A percentile compares a stretch with the other conserved stretches of the same genome.
Conservation (phyloP, 164 flowering plant genomes). For the Annona squamosa region DNA sequence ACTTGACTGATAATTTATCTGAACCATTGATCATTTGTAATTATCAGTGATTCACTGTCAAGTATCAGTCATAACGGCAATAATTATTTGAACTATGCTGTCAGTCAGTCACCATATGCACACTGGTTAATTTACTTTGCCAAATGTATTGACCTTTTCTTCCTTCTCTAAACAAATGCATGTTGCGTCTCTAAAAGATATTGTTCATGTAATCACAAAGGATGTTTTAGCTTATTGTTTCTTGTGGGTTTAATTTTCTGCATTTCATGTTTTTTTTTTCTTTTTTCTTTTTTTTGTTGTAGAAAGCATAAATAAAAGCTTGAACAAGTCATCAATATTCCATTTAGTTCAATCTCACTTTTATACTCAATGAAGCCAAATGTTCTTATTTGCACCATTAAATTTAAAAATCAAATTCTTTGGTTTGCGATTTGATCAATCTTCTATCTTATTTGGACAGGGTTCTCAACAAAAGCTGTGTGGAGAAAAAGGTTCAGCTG, state of each 20-base stretch:
- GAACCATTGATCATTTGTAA: no score
- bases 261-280: neutral
- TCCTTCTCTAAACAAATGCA: neutral
- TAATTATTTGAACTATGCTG: constrained; percentile 4
- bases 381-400: neutral
- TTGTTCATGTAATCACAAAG: neutral
- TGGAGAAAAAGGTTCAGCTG: constrained; percentile 18
- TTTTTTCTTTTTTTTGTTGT: neutral
- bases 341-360: neutral
- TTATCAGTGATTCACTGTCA: no score
- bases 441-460: constrained; percentile 5
- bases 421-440: neutral
- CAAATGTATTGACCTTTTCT: neutral
- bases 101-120: neutral
- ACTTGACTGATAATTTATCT: no score
- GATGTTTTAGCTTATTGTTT: neutral
- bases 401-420: no score
- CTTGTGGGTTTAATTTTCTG: neutral
- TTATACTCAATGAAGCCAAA: neutral
- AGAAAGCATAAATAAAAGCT: neutral
- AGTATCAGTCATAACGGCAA: no score
- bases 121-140: neutral
- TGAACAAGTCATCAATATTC: neutral
- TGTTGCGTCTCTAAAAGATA: no score
- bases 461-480: constrained; percentile 19